phyloP scores from a whole-genome alignment of 1,139 yeast genomes.

The Geotrichum candidum region DNA sequence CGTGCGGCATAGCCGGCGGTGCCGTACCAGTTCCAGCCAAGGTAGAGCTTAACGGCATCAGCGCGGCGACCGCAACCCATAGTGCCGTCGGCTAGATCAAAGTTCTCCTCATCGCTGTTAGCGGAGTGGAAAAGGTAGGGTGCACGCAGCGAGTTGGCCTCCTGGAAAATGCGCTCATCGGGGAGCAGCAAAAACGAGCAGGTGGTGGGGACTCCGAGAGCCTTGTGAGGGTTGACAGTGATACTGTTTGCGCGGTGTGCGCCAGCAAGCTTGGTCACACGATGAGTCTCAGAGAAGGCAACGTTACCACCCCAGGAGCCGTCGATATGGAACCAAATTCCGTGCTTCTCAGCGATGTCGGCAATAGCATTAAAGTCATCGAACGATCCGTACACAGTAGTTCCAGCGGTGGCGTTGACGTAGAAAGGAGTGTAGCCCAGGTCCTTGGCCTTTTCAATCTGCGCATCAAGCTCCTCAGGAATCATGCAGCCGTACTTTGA shows the following conservation, averaged over 20 bases:
- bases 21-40: conserved; percentile 82
- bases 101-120: conserved; percentile 49
- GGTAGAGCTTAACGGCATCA: conserved; percentile 70
- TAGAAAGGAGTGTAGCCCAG: conserved; percentile 68
- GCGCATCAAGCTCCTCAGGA: conserved; percentile 41
- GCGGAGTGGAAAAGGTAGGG: conserved; percentile 75
- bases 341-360: conserved; percentile 47
- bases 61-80: conserved; percentile 91
- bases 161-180: conserved; percentile 57
- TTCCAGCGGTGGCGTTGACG: conserved; percentile 81
- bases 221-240: conserved; percentile 81
- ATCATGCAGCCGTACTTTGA: conserved; percentile 53
- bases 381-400: conserved; percentile 81
- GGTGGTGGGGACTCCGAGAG: conserved; percentile 86
- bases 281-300: conserved; percentile 53
- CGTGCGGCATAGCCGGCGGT: conserved; percentile 46
- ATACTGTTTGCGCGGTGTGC: conserved; percentile 66
- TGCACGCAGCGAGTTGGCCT: conserved; percentile 70
- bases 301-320: conserved; percentile 93
- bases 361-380: conserved; percentile 60
- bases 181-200: conserved; percentile 77
- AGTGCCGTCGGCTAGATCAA: conserved; percentile 82
- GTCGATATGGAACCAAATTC: conserved; percentile 75
- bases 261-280: conserved; percentile 47
- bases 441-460: conserved; percentile 41